Evolutionary conservation across 371 early-diverging fungal species (phyloP), one percentile per base, ranked within the genome.

Genomic region (Mortierella sp.): DNA sequence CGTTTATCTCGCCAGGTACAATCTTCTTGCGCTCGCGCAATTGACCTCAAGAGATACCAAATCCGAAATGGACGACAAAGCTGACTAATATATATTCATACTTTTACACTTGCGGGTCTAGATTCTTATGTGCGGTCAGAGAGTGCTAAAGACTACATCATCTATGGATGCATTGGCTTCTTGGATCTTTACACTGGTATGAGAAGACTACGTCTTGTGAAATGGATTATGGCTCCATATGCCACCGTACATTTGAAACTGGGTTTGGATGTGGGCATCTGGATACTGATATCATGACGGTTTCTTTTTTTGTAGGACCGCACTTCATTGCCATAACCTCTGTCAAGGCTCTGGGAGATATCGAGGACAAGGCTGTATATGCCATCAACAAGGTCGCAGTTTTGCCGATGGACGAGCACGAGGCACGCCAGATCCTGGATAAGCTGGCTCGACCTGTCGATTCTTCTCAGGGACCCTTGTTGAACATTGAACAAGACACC

Each of bases 371-470:
- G 54, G 81, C 90, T 2, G 82, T 90, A 0, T 90, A 87, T 82
- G 88, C 86, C 9, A 89, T 93, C 55, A 89, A 90, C 28, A 89
- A 88, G 52, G 87, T 91, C 0, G 83, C 88, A 0, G 90, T 92
- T 70, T 54, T 93, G 71, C 84, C 88, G 26, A 86, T 92, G 60
- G 81, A 91, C 58, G 68, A 63, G 11, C 10, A 75, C 0, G 83
- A 75, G 14, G 75, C 88, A 2, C 21, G 70, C 26, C 79, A 70
- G 44, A 77, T 79, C 21, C 71, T 88, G 57, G 80, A 80, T 55
- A 80, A 50, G 50, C 31, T 80, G n/a, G 84, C 84, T 4, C 79
- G 57, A 54, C 63, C 31, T 38, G 38, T 82, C 8, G 73, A 73
- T 47, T 79, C 76, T 31, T 70, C 73, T 24, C 7, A 42, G 19